Base-by-base conservation (phyloP, 225 moss, liverwort and hornwort species). In the Bryum argenteum region DNA sequence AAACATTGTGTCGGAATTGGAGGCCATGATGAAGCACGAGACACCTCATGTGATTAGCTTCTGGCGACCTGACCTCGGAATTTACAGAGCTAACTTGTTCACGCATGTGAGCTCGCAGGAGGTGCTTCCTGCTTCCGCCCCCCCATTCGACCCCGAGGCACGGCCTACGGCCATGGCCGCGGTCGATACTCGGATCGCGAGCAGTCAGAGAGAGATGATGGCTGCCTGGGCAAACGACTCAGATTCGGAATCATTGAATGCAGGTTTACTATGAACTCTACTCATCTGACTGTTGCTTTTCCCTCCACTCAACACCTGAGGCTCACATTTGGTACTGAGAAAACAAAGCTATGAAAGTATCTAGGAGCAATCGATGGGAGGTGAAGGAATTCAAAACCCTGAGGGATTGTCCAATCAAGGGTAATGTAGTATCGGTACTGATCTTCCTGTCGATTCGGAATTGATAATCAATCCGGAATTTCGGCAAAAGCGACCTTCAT, bases 51-150 rank as follows among this genome's bases (percentile, higher is more conserved):
- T 83, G n/a, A 53, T 85, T 33, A 58, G 40, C 39, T 47, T 39
- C 19, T 85, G 85, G 85, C 71, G 73, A 59, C 82, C 82, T 16
- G 88, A 88, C 33, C 67, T 88, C 21, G 61, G 72, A 3, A 69
- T 10, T 8, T 88, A 85, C 39, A 72, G 71, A 59, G 76, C 70
- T 77, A 85, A 23, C 58, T 69, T 61, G 24, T 88, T 53, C 9
- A 71, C 53, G 54, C 66, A 40, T 26, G 80, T 82, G 80, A 9
- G 8, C 23, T 18, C 24, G 55, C 42, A 75, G 38, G 84, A 76
- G 17, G 48, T 11, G 22, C 52, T 77, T 47, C 63, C 73, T 52
- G 73, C 64, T 16, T 63, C 62, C 40, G 77, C 79, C 54, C 83
- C 83, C 8, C 47, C 48, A 8, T 80, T 74, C 52, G 71, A 75